phyloP scores from a whole-genome alignment of 805 yeast genomes.

The Cyberlindnera euphorbiae region DNA sequence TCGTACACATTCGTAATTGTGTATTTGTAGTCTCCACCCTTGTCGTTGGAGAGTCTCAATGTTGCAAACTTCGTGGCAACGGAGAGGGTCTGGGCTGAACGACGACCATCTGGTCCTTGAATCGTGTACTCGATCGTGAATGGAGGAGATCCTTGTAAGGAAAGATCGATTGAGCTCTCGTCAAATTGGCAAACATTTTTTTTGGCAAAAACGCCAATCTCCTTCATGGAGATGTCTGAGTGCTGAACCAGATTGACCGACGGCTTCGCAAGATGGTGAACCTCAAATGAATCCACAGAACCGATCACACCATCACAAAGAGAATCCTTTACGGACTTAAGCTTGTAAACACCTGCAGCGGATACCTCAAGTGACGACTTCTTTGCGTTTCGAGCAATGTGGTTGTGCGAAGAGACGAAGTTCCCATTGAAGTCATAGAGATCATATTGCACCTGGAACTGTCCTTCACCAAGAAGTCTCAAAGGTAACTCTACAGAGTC shows the following conservation, averaged over 20 bases:
- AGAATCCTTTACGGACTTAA: conserved; percentile 43
- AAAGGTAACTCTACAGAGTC: conserved; percentile 55
- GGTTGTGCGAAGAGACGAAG: conserved; percentile 21
- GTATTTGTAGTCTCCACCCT: conserved; percentile 59
- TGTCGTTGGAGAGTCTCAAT: conserved; percentile 38
- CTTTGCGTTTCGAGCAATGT: conserved; percentile 17
- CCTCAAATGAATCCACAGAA: conserved; percentile 30
- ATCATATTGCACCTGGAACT: conserved; percentile 38
- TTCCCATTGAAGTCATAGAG: conserved; percentile 28
- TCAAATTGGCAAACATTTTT: conserved; percentile 43
- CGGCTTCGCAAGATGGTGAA: conserved; percentile 45
- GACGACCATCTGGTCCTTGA: conserved; percentile 49
- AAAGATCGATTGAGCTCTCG: conserved; percentile 45
- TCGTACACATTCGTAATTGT: conserved; percentile 62
- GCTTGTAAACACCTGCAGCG: conserved; percentile 44
- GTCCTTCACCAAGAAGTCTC: conserved; percentile 51
- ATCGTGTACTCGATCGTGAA: conserved; percentile 68
- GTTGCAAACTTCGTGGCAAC: conserved; percentile 50
- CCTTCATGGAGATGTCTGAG: conserved; percentile 21
- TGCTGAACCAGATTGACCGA: conserved; percentile 34
- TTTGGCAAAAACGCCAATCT: conserved; percentile 28
- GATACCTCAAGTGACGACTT: conserved; percentile 33
- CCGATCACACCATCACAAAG: conserved; percentile 47
- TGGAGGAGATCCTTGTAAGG: conserved; percentile 56
- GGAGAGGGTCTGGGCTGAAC: conserved; percentile 35